phyloP scores from a whole-genome alignment of 768 basidiomycete genomes.

The Mrakia blollopis region DNA sequence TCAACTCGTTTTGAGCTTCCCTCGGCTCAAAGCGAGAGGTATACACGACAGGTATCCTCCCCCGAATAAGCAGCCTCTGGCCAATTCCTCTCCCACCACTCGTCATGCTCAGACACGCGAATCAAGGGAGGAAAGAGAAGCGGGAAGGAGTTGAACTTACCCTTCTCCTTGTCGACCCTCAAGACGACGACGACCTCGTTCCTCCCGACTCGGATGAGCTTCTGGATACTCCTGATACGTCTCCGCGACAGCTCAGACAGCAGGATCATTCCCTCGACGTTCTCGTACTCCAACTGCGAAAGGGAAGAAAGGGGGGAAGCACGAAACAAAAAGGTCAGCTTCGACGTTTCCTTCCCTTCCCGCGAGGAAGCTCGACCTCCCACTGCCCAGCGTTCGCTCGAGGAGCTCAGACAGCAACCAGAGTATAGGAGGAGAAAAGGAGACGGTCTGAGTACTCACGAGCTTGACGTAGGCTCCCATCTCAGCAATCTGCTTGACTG shows the following conservation, averaged over 20 bases:
- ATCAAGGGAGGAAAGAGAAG: neutral
- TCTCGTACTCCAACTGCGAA: slow-evolving; percentile 89
- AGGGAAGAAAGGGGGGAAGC: neutral
- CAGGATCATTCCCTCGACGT: slow-evolving; percentile 98
- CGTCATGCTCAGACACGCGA: neutral
- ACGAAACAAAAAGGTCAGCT: slow-evolving; percentile 8
- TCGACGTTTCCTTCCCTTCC: neutral
- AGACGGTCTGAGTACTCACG: slow-evolving; percentile 50
- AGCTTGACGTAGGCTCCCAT: slow-evolving; percentile 99
- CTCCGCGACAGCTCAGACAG: slow-evolving; percentile 95
- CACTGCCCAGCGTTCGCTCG: neutral
- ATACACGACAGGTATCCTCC: too few species aligned
- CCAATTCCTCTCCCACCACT: neutral
- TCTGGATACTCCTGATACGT: slow-evolving; percentile 95
- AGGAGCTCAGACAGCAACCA: neutral
- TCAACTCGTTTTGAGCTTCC: neutral
- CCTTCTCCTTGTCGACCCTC: slow-evolving; percentile 98
- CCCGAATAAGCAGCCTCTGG: too few species aligned
- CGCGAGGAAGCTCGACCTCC: neutral
- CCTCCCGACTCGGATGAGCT: slow-evolving; percentile 91
- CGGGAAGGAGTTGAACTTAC: slow-evolving; percentile 48
- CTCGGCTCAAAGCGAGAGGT: too few species aligned
- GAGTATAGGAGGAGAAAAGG: neutral
- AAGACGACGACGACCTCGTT: slow-evolving; percentile 99
- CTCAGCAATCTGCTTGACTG: slow-evolving; percentile 97